Conservation (phyloP, 2,329 filamentous ascomycete genomes). For the Fusarium lateritium region DNA sequence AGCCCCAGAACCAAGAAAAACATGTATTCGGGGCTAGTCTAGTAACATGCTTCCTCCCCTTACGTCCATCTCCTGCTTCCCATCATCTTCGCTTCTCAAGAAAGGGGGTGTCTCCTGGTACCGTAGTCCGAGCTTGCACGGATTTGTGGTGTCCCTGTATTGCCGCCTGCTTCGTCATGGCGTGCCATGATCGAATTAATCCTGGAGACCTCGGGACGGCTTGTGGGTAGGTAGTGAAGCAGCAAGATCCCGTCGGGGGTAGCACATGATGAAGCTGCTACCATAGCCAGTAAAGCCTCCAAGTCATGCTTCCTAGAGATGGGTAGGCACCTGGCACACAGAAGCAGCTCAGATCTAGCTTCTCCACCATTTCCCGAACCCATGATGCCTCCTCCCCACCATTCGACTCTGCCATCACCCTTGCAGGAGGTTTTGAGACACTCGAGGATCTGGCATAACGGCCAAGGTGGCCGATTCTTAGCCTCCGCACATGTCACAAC, state of each 20-base stretch:
- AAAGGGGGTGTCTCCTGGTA: constrained; percentile 32
- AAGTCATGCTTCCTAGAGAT: constrained; percentile 36
- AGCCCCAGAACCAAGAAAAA: constrained; percentile 7
- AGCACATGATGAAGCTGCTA: constrained; percentile 39
- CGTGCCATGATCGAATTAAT: constrained; percentile 35
- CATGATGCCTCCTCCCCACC: constrained; percentile 42
- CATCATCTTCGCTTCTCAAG: constrained; percentile 19
- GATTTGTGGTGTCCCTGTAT: constrained; percentile 30
- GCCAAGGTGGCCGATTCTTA: constrained; percentile 42
- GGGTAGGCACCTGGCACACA: constrained; percentile 25
- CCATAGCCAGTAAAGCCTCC: constrained; percentile 31
- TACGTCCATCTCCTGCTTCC: constrained; percentile 21
- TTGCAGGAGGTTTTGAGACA: constrained; percentile 50
- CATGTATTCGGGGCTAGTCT: constrained; percentile 17
- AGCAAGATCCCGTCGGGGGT: constrained; percentile 21
- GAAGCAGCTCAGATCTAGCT: constrained; percentile 37
- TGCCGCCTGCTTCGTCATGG: constrained; percentile 23
- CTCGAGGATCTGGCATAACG: constrained; percentile 51
- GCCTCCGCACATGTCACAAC: constrained; percentile 40
- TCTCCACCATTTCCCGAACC: constrained; percentile 49
- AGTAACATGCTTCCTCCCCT: constrained; percentile 14
- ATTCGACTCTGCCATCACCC: constrained; percentile 48
- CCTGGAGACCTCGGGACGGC: constrained; percentile 32
- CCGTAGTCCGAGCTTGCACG: constrained; percentile 11
- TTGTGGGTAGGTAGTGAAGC: constrained; percentile 29